Evolutionary conservation across 2,329 filamentous ascomycete genomes (phyloP).

Genomic region (Ramichloridium luteum): DNA sequence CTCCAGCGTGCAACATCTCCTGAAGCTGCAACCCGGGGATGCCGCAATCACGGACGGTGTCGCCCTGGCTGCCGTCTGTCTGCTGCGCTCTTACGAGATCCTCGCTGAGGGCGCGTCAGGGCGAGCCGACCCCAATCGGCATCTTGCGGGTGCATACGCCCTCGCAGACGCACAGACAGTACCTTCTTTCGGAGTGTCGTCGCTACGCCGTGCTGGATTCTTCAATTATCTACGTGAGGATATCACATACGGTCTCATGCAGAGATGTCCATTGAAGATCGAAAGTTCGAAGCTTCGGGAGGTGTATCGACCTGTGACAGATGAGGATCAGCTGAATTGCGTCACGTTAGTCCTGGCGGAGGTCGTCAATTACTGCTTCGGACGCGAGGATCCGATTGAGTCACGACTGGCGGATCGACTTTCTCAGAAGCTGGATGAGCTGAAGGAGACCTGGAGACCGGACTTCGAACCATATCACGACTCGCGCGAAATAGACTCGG

Average conservation of each 20-base stretch:
- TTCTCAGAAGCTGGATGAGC: background rate
- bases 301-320: background rate
- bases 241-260: conserved; percentile 6
- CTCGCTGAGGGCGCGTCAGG: conserved; percentile 3
- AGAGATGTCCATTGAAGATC: conserved; percentile 4
- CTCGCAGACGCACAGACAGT: conserved; percentile 1
- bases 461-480: conserved; percentile 3
- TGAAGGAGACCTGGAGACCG: background rate
- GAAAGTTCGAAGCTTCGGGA: conserved; percentile 1
- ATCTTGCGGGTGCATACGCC: conserved; percentile 5
- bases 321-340: conserved; percentile 5
- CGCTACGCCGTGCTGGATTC: conserved; percentile 5
- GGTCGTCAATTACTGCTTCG: conserved; percentile 3
- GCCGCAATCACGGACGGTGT: conserved; percentile 1
- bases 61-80: conserved; percentile 4
- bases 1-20: conserved; percentile 2
- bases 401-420: background rate
- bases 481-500: no score
- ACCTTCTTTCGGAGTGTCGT: background rate
- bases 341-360: conserved; percentile 3
- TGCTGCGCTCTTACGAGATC: conserved; percentile 7
- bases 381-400: background rate
- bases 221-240: conserved; percentile 7
- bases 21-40: conserved; percentile 1
- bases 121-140: conserved; percentile 6